phyloP scores from a whole-genome alignment of 768 basidiomycete genomes.

The Mycena filopes region DNA sequence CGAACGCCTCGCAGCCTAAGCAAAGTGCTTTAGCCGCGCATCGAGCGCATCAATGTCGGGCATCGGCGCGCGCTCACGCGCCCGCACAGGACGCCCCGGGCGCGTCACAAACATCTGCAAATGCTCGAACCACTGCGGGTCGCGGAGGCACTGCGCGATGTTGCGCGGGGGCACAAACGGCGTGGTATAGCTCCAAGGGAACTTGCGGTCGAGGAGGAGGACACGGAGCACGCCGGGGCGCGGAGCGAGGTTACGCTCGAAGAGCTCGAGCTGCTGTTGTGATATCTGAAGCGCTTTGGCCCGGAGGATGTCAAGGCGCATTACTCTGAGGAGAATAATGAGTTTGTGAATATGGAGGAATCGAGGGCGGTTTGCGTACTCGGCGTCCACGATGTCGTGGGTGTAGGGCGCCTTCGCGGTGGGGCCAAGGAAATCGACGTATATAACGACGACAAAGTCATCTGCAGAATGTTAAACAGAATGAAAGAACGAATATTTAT shows the following conservation, averaged over 20 bases:
- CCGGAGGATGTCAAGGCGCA: conserved; percentile 1
- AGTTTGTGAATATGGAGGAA: too few species aligned
- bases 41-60: too few species aligned
- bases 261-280: not conserved
- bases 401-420: conserved; percentile 8
- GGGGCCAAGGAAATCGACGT: conserved; percentile 17
- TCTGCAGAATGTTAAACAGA: not conserved
- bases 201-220: conserved; percentile 5
- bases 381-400: conserved; percentile 12
- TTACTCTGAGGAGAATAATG: not conserved
- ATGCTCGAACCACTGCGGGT: conserved; percentile 14
- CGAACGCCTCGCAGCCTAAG: too few species aligned
- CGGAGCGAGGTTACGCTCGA: conserved; percentile 11
- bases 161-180: conserved; percentile 9
- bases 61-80: too few species aligned
- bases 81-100: not conserved
- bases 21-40: too few species aligned
- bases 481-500: not conserved
- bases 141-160: not conserved
- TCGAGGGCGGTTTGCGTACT: too few species aligned
- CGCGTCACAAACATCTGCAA: conserved; percentile 15
- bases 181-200: conserved; percentile 18
- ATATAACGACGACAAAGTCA: conserved; percentile 11
- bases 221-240: conserved; percentile 18
- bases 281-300: not conserved